Conservation (phyloP, 768 basidiomycete species). For the Lactarius deliciosus region DNA sequence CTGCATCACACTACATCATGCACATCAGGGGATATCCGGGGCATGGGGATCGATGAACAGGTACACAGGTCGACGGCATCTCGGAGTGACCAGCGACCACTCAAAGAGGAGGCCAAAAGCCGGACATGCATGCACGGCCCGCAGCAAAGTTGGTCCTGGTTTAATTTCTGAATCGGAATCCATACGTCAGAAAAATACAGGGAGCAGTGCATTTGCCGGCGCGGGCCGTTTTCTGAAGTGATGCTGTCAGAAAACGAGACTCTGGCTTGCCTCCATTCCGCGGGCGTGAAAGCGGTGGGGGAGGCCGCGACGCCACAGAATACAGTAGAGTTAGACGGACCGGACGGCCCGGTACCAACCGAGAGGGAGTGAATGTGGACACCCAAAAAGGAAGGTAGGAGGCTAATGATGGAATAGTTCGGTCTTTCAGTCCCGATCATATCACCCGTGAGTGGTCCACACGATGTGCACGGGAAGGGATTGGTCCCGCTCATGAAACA, state of each 20-base stretch:
- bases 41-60: neutral
- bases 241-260: neutral
- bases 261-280: neutral
- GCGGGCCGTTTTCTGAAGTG: neutral
- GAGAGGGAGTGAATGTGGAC: no score
- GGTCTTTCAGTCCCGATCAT: neutral
- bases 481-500: neutral
- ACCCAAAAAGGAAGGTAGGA: neutral
- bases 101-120: neutral
- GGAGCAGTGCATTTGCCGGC: neutral
- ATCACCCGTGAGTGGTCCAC: constrained; percentile 11
- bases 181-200: neutral
- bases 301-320: neutral
- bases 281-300: neutral
- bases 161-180: neutral
- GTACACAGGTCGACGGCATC: neutral
- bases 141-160: neutral
- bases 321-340: neutral
- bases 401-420: neutral
- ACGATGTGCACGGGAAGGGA: neutral
- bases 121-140: no score
- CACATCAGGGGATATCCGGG: neutral
- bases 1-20: neutral
- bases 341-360: neutral
- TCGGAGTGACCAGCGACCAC: neutral